These are phyloP conservation scores for Fraxinus baroniana DNA, from an alignment of 305 asterid species.

Conservation along the genomic window DNA sequence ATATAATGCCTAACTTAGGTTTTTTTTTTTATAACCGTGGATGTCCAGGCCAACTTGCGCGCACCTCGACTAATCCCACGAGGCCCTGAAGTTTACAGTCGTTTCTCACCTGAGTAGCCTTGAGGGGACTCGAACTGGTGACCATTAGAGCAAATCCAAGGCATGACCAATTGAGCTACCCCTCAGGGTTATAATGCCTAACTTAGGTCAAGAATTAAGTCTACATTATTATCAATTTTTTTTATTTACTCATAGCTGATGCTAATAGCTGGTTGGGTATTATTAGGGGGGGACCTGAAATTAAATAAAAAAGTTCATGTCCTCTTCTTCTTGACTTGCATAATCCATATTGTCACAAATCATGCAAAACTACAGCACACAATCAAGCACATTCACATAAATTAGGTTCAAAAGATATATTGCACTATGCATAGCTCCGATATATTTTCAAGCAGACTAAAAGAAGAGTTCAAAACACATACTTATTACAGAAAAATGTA, in stretches of 20 bases:
- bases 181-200: no score
- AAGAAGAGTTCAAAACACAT: conserved; percentile 7
- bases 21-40: no score
- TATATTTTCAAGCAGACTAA: conserved; percentile 21
- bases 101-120: no score
- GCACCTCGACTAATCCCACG: no score
- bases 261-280: neutral
- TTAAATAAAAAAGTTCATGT: neutral
- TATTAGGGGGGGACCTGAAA: neutral
- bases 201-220: neutral
- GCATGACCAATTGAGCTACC: no score
- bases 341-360: neutral
- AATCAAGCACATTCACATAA: neutral
- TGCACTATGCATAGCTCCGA: neutral
- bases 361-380: conserved; percentile 12
- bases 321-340: neutral
- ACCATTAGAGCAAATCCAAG: no score
- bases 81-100: no score
- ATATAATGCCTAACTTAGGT: neutral
- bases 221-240: neutral
- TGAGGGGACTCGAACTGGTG: no score
- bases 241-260: neutral
- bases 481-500: neutral
- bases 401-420: neutral
- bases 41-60: no score